phyloP scores from a whole-genome alignment of 768 basidiomycete species.

The Naganishia vaughanmartiniae region DNA sequence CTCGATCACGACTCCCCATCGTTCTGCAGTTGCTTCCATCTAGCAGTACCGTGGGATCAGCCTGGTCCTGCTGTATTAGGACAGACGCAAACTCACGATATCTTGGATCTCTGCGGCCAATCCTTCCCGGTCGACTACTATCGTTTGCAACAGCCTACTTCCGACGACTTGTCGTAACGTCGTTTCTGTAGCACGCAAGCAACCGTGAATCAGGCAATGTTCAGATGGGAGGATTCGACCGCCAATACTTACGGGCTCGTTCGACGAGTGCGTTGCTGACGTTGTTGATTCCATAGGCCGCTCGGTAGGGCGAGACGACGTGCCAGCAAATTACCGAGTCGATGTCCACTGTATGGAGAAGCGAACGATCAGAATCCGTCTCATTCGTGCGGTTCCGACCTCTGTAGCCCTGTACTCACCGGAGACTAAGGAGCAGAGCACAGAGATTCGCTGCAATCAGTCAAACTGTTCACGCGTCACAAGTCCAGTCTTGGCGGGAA shows the following conservation, averaged over 20 bases:
- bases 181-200: constrained; percentile 70
- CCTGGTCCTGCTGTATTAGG: background rate
- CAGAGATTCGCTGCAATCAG: background rate
- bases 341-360: constrained; percentile 53
- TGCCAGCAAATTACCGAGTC: constrained; percentile 70
- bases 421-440: constrained; percentile 30
- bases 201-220: background rate
- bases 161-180: constrained; percentile 97
- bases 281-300: constrained; percentile 88
- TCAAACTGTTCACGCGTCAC: background rate
- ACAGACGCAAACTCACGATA: constrained; percentile 40
- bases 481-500: background rate
- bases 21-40: constrained; percentile 54
- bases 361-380: background rate
- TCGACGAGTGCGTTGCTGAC: constrained; percentile 60
- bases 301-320: constrained; percentile 69
- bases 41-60: constrained; percentile 16
- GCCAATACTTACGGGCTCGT: constrained; percentile 47
- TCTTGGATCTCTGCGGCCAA: constrained; percentile 51
- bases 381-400: background rate
- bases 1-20: constrained; percentile 96
- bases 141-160: constrained; percentile 86
- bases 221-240: background rate
- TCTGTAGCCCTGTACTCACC: background rate
- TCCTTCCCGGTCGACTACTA: constrained; percentile 92